Base-by-base conservation (phyloP, 495 filamentous ascomycete genomes). In the Trichoderma gamsii region DNA sequence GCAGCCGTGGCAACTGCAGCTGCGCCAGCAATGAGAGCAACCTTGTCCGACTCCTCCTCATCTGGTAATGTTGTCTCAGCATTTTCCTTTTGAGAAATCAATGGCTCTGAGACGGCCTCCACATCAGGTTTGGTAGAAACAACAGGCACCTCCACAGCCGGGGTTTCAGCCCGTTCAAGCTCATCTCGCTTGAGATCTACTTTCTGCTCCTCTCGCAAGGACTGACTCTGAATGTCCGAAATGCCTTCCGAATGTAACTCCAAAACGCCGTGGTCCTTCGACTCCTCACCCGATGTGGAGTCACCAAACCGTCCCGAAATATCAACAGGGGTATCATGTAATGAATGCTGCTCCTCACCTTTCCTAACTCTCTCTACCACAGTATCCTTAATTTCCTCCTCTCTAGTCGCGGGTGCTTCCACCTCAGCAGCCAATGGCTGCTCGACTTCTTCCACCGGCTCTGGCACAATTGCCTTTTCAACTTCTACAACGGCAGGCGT, bases 301-400 rank as follows among this genome's bases (percentile, higher is more conserved):
- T 67, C 66, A n/a, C 66, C 66, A 41, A 43, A 18, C 46, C 68
- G 67, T 73, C 69, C 64, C 65, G 61, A 69, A 63, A 68, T 4
- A 63, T 70, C 69, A 32, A 61, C 66, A 71, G 64, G 67, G 70
- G 71, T 70, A 72, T 73, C 68, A 68, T 44, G 67, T 71, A 66
- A 69, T 69, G 68, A 67, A 52, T 41, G 66, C 41, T 71, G 67
- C 25, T 71, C 70, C 75, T 76, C 73, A 75, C 72, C 75, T 74
- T 71, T 72, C 27, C 68, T 68, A 35, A 49, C 71, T 67, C 49
- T 74, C 63, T 65, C 68, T 49, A 66, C 67, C 16, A 69, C 32
- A 61, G 67, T 75, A 59, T 70, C 69, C 63, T 73, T 71, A 46
- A 66, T 67, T 68, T 65, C 67, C 35, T 71, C 66, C 64, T 64